Base-by-base conservation (phyloP, 139 green algal species). In the Desmodesmus armatus region DNA sequence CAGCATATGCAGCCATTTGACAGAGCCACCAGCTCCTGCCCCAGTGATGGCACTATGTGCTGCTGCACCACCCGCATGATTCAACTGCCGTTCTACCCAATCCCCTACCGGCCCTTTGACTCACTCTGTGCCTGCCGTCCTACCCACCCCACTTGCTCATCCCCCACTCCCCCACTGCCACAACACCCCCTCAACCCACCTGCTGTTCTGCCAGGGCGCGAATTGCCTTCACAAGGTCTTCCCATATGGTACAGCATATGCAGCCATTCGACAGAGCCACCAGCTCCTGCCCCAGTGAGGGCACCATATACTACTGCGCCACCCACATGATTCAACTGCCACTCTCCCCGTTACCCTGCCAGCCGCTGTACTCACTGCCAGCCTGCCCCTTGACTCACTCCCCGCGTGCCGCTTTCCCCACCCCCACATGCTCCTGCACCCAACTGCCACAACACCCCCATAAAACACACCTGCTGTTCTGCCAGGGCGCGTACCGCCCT, bases 1-100 rank as follows among this genome's bases (percentile, higher is more conserved):
- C 94, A 97, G 91, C 94, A 97, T 72, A 97, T 94, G 91, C 94
- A 97, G 3, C 94, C 94, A 85, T 97, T 97, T 33, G 80, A 71
- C 19, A 91, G 55, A n/a, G 51, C 81, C 17, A 87, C 81, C 35
- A 87, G 69, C 27, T 69, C 49, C 63, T 77, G 47, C 25, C 43
- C 80, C 27, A 49, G 21, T n/a, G 47, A n/a, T 40, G 39, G 25
- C 3, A 63, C 40, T 1, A 78, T 66, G 23, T 86, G 87, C 35
- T 62, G 49, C 5, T 39, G 21, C 40, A 97, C 78, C 65, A 96
- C 62, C 23, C 76, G 58, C 31, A 7, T 13, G 13, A 55, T 55
- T 7, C 47, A 21, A 55, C 47, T 55, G 47, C 47, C 13, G 13
- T 13, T 55, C 9, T 13, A 21, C 7, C 47, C 13, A 13, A 7